Conservation (phyloP, 768 basidiomycete species). For the Kockovaella imperatae region DNA sequence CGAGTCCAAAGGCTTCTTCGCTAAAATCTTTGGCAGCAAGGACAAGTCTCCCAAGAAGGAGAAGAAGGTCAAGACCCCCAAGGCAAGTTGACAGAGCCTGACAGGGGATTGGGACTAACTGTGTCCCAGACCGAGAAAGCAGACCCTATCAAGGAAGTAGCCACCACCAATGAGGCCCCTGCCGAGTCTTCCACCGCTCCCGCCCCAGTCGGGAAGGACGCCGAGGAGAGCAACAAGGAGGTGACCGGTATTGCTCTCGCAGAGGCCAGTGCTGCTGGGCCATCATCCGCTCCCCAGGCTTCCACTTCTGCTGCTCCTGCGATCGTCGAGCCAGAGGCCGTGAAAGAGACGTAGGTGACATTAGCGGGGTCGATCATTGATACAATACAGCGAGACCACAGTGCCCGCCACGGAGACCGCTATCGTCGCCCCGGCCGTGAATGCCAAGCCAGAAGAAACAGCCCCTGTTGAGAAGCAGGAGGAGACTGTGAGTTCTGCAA, state of each 20-base stretch:
- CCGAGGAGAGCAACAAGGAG: background rate
- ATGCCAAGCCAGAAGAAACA: background rate
- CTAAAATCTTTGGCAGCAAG: conserved; percentile 66
- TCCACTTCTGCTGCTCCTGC: conserved; percentile 9
- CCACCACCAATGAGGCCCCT: conserved; percentile 11
- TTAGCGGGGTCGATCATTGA: background rate
- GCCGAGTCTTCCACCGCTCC: conserved; percentile 37
- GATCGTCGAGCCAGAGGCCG: conserved; percentile 29
- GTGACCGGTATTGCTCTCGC: conserved; percentile 31
- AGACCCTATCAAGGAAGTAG: conserved; percentile 23
- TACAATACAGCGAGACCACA: conserved; percentile 18
- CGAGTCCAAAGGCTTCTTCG: conserved; percentile 59
- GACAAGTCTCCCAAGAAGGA: conserved; percentile 46
- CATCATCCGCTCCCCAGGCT: conserved; percentile 9
- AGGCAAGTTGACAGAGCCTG: conserved; percentile 41
- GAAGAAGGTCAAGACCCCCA: conserved; percentile 56
- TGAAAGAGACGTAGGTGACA: conserved; percentile 61
- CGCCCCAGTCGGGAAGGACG: conserved; percentile 48
- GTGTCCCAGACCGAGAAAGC: conserved; percentile 30
- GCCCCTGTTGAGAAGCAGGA: conserved; percentile 53
- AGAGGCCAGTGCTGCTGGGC: conserved; percentile 8
- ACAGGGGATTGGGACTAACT: conserved; percentile 3
- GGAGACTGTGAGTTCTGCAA: conserved; percentile 48
- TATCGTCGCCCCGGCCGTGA: background rate
- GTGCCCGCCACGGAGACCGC: conserved; percentile 43